Conservation (phyloP, 1,284 basidiomycete species). For the Sparassis latifolia region DNA sequence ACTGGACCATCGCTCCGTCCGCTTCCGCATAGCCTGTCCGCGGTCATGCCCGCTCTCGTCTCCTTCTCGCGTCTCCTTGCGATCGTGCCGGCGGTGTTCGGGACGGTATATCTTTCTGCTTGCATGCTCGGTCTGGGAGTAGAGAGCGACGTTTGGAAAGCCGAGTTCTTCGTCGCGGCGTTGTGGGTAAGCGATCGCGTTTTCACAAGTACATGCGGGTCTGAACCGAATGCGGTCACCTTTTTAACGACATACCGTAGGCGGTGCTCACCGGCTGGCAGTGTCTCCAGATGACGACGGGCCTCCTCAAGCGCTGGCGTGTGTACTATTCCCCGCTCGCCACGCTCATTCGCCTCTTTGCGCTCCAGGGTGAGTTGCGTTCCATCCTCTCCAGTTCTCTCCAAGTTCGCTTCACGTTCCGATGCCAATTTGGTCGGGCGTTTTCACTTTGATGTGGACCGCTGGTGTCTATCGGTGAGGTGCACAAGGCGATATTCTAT, state of each 20-base stretch:
- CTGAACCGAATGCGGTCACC: too few relatives aligned
- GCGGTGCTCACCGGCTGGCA: conserved; percentile 77
- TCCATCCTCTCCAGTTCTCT: neutral
- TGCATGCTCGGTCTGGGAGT: conserved; percentile 32
- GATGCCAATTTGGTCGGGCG: too few relatives aligned
- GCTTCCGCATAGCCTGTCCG: conserved; percentile 27
- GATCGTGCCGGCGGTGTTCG: conserved; percentile 63
- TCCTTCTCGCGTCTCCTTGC: conserved; percentile 54
- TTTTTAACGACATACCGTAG: conserved; percentile 28
- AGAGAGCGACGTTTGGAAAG: conserved; percentile 23
- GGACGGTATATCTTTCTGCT: conserved; percentile 53
- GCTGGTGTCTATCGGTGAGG: too few relatives aligned
- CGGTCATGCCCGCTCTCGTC: conserved; percentile 36
- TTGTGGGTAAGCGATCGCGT: conserved; percentile 49
- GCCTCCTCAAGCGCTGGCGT: conserved; percentile 75
- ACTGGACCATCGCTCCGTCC: conserved; percentile 32
- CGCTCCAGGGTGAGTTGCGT: conserved; percentile 48
- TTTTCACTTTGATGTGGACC: too few relatives aligned
- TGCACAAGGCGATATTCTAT: too few relatives aligned
- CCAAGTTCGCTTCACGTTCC: neutral
- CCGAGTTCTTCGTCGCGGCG: conserved; percentile 57
- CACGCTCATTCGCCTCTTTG: conserved; percentile 77
- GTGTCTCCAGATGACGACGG: conserved; percentile 73
- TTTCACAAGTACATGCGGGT: neutral
- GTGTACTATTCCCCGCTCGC: conserved; percentile 77